Evolutionary conservation across 352 stramenopile genomes (phyloP).

Genomic region (Phytophthora sojae): DNA sequence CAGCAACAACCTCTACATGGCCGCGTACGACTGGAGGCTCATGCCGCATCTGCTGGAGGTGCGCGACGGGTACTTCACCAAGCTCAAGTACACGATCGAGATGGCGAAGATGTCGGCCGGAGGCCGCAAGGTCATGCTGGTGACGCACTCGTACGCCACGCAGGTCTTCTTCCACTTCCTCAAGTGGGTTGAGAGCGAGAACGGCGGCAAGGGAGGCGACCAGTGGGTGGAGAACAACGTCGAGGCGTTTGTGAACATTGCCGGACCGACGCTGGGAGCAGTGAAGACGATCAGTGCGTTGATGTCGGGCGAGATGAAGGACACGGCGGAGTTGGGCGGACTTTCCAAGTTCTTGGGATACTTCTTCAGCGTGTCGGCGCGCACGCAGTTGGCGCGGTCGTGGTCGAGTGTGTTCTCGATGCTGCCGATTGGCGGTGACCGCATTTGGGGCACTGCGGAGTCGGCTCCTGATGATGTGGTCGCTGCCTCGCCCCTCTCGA

Average conservation of each 20-base stretch:
- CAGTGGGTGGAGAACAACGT: constrained; percentile 95
- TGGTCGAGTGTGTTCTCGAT: constrained; percentile 92
- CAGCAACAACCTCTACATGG: constrained; percentile 90
- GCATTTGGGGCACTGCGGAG: constrained; percentile 80
- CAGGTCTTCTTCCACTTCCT: constrained; percentile 96
- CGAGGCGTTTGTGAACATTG: constrained; percentile 94
- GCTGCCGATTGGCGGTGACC: constrained; percentile 93
- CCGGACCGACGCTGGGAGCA: constrained; percentile 93
- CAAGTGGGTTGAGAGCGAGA: constrained; percentile 93
- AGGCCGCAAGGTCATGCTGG: constrained; percentile 90
- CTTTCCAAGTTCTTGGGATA: constrained; percentile 88
- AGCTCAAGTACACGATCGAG: constrained; percentile 94
- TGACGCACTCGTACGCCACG: constrained; percentile 94
- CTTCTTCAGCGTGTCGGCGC: constrained; percentile 70
- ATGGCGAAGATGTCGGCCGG: constrained; percentile 74
- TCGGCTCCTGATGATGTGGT: constrained; percentile 75
- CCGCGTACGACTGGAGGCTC: constrained; percentile 89
- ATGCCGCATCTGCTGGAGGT: constrained; percentile 74
- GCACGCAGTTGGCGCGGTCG: constrained; percentile 66
- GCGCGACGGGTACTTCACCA: constrained; percentile 92
- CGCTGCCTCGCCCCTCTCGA: constrained; percentile 59
- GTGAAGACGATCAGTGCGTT: constrained; percentile 93
- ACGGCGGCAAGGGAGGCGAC: constrained; percentile 85
- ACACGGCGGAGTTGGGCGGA: constrained; percentile 91
- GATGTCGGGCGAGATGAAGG: constrained; percentile 96